phyloP scores from a whole-genome alignment of 495 filamentous ascomycete genomes.

The Neurospora sp. region DNA sequence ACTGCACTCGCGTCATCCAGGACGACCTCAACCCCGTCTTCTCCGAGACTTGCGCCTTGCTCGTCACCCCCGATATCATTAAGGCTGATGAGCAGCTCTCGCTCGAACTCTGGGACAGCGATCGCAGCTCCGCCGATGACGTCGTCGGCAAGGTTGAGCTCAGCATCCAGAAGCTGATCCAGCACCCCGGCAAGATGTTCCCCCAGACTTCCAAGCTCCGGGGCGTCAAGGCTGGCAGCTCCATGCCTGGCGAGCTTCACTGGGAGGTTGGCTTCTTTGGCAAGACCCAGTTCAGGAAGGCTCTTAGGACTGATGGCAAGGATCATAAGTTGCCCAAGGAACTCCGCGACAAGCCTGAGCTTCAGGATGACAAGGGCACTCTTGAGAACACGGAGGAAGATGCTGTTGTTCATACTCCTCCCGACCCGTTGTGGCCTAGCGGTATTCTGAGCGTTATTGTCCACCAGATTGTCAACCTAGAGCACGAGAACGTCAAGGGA shows the following conservation, averaged over 20 bases:
- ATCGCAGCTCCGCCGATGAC: conserved; percentile 80
- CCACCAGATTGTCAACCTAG: conserved; percentile 91
- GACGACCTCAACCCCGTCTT: conserved; percentile 92
- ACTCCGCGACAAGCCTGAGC: conserved; percentile 59
- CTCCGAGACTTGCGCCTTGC: conserved; percentile 77
- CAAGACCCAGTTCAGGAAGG: conserved; percentile 75
- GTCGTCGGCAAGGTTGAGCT: conserved; percentile 91
- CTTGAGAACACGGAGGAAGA: conserved; percentile 68
- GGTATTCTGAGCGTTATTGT: conserved; percentile 75
- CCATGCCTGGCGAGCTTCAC: conserved; percentile 86
- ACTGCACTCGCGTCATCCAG: conserved; percentile 89
- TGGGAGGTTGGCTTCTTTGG: conserved; percentile 95
- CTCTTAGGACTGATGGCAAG: conserved; percentile 77
- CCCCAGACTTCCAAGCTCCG: conserved; percentile 76
- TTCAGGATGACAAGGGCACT: conserved; percentile 84
- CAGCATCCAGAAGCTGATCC: conserved; percentile 86
- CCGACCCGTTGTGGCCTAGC: conserved; percentile 87
- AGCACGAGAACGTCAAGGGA: conserved; percentile 72
- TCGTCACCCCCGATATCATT: conserved; percentile 79
- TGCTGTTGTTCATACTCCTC: conserved; percentile 78
- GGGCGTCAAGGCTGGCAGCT: conserved; percentile 69
- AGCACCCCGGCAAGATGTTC: conserved; percentile 86
- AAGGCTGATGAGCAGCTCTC: conserved; percentile 87
- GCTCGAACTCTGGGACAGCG: conserved; percentile 92
- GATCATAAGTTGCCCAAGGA: conserved; percentile 61